A percentile compares a stretch with the other conserved stretches of the same genome.
phyloP scores from a whole-genome alignment of 352 stramenopile genomes.

The Phytophthora pluvialis region DNA sequence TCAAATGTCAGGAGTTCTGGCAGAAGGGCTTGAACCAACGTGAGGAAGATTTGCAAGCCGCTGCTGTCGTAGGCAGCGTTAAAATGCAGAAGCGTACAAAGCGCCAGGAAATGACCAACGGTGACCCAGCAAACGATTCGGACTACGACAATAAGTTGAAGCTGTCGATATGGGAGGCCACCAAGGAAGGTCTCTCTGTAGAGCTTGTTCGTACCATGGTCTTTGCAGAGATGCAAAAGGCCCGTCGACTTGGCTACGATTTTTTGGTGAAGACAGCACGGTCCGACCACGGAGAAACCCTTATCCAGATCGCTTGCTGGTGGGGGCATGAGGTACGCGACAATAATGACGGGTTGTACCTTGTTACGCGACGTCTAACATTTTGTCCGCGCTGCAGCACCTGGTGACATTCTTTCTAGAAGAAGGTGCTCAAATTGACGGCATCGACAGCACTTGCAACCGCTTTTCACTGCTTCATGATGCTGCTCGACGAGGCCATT shows the following conservation, averaged over 20 bases:
- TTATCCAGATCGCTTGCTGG: conserved; percentile 79
- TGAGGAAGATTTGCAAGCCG: conserved; percentile 30
- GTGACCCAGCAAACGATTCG: conserved; percentile 26
- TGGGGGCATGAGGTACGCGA: conserved; percentile 57
- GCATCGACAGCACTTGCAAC: conserved; percentile 63
- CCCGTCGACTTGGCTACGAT: conserved; percentile 58
- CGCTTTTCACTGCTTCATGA: conserved; percentile 74
- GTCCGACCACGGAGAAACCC: conserved; percentile 60
- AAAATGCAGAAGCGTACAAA: conserved; percentile 22
- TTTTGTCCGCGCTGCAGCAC: conserved; percentile 30
- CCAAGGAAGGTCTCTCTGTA: conserved; percentile 54
- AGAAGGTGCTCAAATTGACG: conserved; percentile 59
- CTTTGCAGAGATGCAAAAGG: conserved; percentile 68
- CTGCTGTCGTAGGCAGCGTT: neutral
- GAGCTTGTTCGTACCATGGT: conserved; percentile 61
- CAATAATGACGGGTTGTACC: neutral
- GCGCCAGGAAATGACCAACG: conserved; percentile 22
- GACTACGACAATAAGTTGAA: conserved; percentile 42
- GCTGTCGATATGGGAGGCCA: conserved; percentile 74
- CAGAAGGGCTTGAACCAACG: conserved; percentile 44
- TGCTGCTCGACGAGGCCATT: conserved; percentile 58
- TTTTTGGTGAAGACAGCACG: conserved; percentile 57
- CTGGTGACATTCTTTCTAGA: conserved; percentile 64
- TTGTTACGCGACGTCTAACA: neutral
- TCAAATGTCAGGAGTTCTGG: conserved; percentile 53